These are phyloP conservation scores for Beauveria sp. DNA, from an alignment of 2,329 filamentous ascomycete species.

Conservation along the genomic window DNA sequence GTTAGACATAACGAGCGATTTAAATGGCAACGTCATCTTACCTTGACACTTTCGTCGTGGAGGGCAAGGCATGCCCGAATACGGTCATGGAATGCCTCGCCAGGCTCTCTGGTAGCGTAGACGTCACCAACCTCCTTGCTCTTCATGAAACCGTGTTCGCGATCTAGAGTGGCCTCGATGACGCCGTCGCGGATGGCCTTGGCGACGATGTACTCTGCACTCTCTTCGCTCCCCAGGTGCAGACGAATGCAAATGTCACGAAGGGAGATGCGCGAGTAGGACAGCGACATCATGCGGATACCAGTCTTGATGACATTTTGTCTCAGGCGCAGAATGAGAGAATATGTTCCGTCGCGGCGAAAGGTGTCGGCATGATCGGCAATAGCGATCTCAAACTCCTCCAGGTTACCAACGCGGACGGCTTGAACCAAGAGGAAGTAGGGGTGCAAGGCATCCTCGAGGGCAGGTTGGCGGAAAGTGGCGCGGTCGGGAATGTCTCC, in stretches of 20 bases:
- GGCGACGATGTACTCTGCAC: slow-evolving; percentile 96
- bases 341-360: slow-evolving; percentile 91
- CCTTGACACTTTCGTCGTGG: slow-evolving; percentile 97
- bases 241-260: slow-evolving; percentile 95
- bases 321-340: slow-evolving; percentile 83
- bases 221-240: slow-evolving; percentile 90
- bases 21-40: slow-evolving; percentile 32
- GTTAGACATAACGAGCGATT: slow-evolving; percentile 15
- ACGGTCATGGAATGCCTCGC: slow-evolving; percentile 95
- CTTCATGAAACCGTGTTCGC: slow-evolving; percentile 96
- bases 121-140: slow-evolving; percentile 95
- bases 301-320: slow-evolving; percentile 99
- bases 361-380: slow-evolving; percentile 76
- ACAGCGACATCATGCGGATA: slow-evolving; percentile 97
- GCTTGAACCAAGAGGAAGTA: slow-evolving; percentile 93
- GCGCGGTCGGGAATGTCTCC: slow-evolving; percentile 95
- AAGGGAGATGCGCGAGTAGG: slow-evolving; percentile 93
- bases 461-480: slow-evolving; percentile 80
- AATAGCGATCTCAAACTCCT: slow-evolving; percentile 85
- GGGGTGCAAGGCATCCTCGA: slow-evolving; percentile 82
- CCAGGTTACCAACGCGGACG: slow-evolving; percentile 91
- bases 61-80: slow-evolving; percentile 85
- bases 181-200: slow-evolving; percentile 97
- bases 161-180: slow-evolving; percentile 89
- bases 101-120: slow-evolving; percentile 90